Percentiles rank a stretch among this genome's conserved stretches.
Conservation (phyloP, 2,329 filamentous ascomycete species). For the Pyricularia sp. region DNA sequence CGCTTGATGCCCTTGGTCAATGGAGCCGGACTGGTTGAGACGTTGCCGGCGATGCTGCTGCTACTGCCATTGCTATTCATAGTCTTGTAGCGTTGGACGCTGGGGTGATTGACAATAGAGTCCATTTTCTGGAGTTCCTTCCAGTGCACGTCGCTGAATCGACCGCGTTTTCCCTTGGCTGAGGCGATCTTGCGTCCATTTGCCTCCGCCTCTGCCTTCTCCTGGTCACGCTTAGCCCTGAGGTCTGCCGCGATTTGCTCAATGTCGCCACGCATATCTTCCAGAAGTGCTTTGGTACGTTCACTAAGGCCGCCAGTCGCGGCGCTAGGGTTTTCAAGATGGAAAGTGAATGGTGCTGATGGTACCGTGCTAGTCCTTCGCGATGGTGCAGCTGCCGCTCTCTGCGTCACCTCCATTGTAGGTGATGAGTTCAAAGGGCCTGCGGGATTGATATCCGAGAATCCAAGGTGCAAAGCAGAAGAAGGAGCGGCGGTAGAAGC, state of each 20-base stretch:
- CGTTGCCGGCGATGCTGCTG: background rate
- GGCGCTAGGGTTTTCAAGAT: conserved; percentile 34
- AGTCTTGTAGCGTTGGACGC: conserved; percentile 34
- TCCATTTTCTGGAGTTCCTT: conserved; percentile 95
- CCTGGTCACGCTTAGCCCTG: conserved; percentile 44
- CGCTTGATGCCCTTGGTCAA: conserved; percentile 32
- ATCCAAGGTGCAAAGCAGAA: conserved; percentile 70
- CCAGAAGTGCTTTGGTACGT: conserved; percentile 47
- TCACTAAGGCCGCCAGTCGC: conserved; percentile 42
- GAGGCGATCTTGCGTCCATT: conserved; percentile 60
- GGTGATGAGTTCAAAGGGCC: background rate
- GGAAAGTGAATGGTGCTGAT: conserved; percentile 53
- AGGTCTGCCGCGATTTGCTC: conserved; percentile 58
- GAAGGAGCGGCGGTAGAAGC: conserved; percentile 64
- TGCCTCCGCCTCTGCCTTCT: conserved; percentile 29
- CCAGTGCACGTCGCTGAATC: conserved; percentile 78
- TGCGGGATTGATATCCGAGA: conserved; percentile 51
- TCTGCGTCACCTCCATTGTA: background rate
- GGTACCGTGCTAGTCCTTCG: conserved; percentile 40
- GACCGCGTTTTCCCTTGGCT: conserved; percentile 62
- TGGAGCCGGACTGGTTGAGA: background rate
- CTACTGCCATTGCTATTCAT: background rate
- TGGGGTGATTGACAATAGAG: conserved; percentile 78
- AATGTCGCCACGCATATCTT: conserved; percentile 59
- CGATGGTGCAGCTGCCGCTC: conserved; percentile 15